These are phyloP conservation scores for Termitomyces sp. DNA, from an alignment of 768 basidiomycete genomes.

Conservation along the genomic window DNA sequence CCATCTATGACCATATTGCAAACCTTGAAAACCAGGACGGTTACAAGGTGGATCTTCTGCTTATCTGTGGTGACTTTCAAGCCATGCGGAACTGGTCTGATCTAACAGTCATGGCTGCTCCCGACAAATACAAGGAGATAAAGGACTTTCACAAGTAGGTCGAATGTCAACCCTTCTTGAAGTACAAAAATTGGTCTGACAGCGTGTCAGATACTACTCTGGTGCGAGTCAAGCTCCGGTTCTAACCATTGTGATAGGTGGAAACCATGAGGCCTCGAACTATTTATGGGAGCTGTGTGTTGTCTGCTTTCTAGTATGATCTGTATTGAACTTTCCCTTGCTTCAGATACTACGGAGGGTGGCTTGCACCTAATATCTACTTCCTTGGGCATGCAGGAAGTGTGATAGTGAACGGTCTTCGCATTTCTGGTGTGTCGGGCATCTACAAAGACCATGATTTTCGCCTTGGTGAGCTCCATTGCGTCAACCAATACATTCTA, in stretches of 20 bases:
- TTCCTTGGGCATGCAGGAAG: conserved; percentile 92
- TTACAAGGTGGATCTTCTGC: conserved; percentile 76
- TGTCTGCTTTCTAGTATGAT: not conserved
- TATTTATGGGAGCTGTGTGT: conserved; percentile 94
- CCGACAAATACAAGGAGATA: conserved; percentile 80
- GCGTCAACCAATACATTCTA: not conserved
- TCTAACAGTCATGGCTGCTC: conserved; percentile 88
- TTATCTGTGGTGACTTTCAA: conserved; percentile 97
- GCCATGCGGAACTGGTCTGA: conserved; percentile 85
- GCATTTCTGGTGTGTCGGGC: conserved; percentile 89
- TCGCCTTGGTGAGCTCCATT: conserved; percentile 45
- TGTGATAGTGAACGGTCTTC: conserved; percentile 80
- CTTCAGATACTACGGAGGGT: conserved; percentile 88
- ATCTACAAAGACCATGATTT: conserved; percentile 86
- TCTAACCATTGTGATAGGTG: conserved; percentile 91
- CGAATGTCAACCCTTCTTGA: not conserved
- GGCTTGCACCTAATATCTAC: conserved; percentile 96
- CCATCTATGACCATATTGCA: conserved; percentile 73
- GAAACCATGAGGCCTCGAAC: conserved; percentile 96
- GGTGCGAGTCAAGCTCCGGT: conserved; percentile 80
- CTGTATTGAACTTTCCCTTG: not conserved
- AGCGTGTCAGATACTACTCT: conserved; percentile 70
- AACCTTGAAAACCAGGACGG: conserved; percentile 56
- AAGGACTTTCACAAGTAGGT: conserved; percentile 81
- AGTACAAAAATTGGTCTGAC: not conserved